These are phyloP conservation scores for Taiwanofungus camphoratus DNA, from an alignment of 1,284 basidiomycete species.

Conservation along the genomic window DNA sequence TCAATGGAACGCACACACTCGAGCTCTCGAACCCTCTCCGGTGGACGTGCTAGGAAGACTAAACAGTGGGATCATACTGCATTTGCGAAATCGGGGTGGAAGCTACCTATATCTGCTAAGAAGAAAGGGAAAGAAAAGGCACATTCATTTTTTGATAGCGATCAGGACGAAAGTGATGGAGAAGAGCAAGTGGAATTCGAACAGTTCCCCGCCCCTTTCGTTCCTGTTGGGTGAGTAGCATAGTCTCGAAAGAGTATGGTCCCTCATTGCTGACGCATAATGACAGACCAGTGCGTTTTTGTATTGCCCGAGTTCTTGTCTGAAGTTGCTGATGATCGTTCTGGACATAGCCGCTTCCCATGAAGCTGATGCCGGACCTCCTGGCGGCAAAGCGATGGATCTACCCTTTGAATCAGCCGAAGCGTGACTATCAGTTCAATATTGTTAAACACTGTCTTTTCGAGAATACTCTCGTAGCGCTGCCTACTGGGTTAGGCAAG, in stretches of 20 bases:
- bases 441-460: conserved; percentile 86
- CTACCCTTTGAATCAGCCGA: conserved; percentile 86
- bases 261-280: too few relatives aligned
- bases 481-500: conserved; percentile 97
- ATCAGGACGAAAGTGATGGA: conserved; percentile 41
- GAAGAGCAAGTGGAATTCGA: conserved; percentile 65
- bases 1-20: conserved; percentile 41
- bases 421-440: conserved; percentile 94
- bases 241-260: background rate
- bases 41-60: conserved; percentile 51
- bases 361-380: conserved; percentile 72
- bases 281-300: conserved; percentile 32
- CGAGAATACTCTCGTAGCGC: conserved; percentile 91
- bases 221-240: conserved; percentile 43
- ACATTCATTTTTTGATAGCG: conserved; percentile 36
- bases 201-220: conserved; percentile 75
- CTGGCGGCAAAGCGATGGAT: conserved; percentile 86
- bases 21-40: conserved; percentile 37
- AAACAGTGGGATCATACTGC: conserved; percentile 86
- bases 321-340: background rate
- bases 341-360: conserved; percentile 54
- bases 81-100: conserved; percentile 73
- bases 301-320: background rate
- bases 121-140: conserved; percentile 39
- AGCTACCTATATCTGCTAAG: conserved; percentile 36